Base-by-base conservation (phyloP, 768 basidiomycete species). In the Galerina sulciceps region DNA sequence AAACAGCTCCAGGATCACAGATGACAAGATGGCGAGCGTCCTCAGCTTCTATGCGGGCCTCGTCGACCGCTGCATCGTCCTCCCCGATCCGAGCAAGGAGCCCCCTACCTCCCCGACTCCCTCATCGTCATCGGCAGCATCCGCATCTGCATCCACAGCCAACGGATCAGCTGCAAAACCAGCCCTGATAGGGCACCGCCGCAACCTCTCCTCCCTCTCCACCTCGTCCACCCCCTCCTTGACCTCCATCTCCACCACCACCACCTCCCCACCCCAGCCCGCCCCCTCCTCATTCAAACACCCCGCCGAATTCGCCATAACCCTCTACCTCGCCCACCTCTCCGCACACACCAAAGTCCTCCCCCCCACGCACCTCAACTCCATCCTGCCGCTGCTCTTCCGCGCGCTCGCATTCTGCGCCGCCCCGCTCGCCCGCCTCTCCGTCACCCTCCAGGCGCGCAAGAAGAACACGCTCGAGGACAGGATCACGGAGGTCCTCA, bases 381-480 rank as follows among this genome's bases (percentile, higher is more conserved):
- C 73, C 36, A 85, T 92, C 52, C 76, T 92, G n/a, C 87, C 89
- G 0, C 76, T 89, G 35, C 82, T 93, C n/a, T 89, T 91, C 66
- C 85, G 88, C 15, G 82, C 82, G 18, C 78, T 90, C 20, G 84
- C 87, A 1, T 86, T 83, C 64, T 89, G 83, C 66, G 77, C 85
- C 3, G 81, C 85, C 2, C 85, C 89, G 1, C 80, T 93, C 14
- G 88, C 91, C 40, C 83, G 88, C 8, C 73, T 93, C 10, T 84
- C 88, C 5, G 76, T 91, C 41, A 76, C 76, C 49, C 69, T 69
- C 58, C 69, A 80, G 37, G 67, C 76, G 53, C 57, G 70, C 57
- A 75, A 71, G 58, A 71, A 71, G 41, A 62, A 72, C 15, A 72
- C 72, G 0, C 69, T 78, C 14, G 89, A 91, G 64, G 82, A 84